Conservation (phyloP, 2,329 filamentous ascomycete species). For the Sclerotinia spermophila region DNA sequence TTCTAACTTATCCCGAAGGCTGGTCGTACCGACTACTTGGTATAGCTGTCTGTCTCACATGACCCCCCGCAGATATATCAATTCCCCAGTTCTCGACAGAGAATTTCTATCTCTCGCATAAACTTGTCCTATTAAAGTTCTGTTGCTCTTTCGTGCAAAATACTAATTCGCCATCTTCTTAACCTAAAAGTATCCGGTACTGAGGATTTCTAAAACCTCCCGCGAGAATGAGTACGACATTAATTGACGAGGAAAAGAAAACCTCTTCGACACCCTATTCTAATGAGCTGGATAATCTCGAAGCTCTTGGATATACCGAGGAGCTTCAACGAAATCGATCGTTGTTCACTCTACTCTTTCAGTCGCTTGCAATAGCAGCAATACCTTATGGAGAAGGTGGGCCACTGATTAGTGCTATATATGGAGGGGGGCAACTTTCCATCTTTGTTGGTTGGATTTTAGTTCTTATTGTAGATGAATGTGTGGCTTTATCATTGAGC, state of each 20-base stretch:
- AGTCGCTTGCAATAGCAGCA: conserved; percentile 57
- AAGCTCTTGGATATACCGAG: conserved; percentile 52
- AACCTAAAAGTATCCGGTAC: background rate
- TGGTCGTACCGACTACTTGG: background rate
- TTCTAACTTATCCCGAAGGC: background rate
- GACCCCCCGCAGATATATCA: background rate
- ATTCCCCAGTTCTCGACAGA: background rate
- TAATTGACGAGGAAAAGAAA: conserved; percentile 20
- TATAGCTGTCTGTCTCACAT: background rate
- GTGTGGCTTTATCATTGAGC: conserved; percentile 65
- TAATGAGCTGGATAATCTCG: conserved; percentile 29
- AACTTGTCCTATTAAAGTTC: background rate
- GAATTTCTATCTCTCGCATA: background rate
- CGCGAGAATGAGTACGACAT: background rate
- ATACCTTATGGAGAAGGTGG: conserved; percentile 50
- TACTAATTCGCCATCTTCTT: background rate
- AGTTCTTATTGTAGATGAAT: conserved; percentile 54
- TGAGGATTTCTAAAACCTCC: background rate
- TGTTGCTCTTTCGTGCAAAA: background rate
- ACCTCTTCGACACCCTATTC: background rate
- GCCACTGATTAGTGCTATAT: conserved; percentile 35
- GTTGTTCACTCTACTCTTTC: conserved; percentile 57
- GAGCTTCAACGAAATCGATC: conserved; percentile 57
- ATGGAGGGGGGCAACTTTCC: conserved; percentile 46
- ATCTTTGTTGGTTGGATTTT: conserved; percentile 57